Evolutionary conservation across 179 eudicot species (phyloP).

Genomic region (Silene noctiflora): DNA sequence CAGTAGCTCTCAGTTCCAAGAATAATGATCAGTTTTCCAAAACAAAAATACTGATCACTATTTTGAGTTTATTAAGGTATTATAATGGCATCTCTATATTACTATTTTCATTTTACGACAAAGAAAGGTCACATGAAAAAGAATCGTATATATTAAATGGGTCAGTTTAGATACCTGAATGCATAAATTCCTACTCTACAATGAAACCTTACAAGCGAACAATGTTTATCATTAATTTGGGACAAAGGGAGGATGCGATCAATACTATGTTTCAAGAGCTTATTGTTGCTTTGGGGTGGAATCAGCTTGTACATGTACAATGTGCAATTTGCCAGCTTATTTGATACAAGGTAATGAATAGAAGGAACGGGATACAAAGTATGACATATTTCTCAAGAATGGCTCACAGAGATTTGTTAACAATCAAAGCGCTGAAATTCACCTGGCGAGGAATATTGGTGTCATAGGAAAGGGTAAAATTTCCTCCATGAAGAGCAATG

Average conservation of each 20-base stretch:
- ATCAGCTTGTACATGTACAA: background rate
- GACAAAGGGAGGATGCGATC: too few species aligned
- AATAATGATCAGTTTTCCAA: background rate
- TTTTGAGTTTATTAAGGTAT: too few species aligned
- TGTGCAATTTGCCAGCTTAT: background rate
- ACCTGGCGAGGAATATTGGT: slow-evolving; percentile 99
- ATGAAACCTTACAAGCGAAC: too few species aligned
- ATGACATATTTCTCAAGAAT: background rate
- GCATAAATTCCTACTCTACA: too few species aligned
- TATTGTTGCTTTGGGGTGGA: background rate
- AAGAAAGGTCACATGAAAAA: too few species aligned
- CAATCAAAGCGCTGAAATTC: slow-evolving; percentile 5
- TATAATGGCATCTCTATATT: too few species aligned
- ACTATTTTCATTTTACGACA: too few species aligned
- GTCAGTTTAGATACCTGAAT: too few species aligned
- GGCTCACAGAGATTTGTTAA: background rate
- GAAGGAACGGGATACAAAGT: too few species aligned
- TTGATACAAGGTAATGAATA: background rate
- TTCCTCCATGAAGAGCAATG: slow-evolving; percentile 54
- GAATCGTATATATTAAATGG: too few species aligned
- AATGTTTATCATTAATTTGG: too few species aligned
- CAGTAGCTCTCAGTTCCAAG: background rate
- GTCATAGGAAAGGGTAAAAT: slow-evolving; percentile 79
- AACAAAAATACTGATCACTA: too few species aligned
- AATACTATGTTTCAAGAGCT: background rate